Conservation (phyloP, 192 early-diverging fungal species). For the Spizellomyces sp. region DNA sequence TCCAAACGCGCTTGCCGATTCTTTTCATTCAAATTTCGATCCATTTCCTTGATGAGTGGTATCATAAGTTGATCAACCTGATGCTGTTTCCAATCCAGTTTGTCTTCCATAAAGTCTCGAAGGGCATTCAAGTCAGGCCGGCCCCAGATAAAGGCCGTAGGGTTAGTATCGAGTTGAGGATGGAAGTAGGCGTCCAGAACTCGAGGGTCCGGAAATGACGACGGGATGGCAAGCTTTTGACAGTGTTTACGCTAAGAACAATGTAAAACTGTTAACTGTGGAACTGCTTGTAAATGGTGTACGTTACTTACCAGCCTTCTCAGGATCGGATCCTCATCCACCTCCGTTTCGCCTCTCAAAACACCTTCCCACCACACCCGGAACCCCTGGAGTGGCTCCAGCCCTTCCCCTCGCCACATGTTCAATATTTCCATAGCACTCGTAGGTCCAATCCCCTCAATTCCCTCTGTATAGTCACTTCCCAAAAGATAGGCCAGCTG, state of each 20-base stretch:
- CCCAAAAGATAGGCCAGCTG: constrained; percentile 87
- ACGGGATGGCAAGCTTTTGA: constrained; percentile 67
- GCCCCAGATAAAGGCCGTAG: constrained; percentile 68
- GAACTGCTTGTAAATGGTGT: neutral
- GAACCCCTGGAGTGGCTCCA: constrained; percentile 54
- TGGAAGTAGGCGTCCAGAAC: constrained; percentile 78
- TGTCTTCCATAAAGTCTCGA: constrained; percentile 61
- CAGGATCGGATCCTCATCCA: neutral
- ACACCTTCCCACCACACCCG: constrained; percentile 61
- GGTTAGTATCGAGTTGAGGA: constrained; percentile 73
- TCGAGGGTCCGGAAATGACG: constrained; percentile 75
- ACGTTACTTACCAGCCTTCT: neutral
- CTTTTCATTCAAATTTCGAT: constrained; percentile 16
- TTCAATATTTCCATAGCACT: constrained; percentile 87
- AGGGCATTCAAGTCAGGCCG: constrained; percentile 69
- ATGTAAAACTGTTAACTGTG: neutral
- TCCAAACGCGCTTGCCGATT: constrained; percentile 37
- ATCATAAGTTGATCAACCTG: constrained; percentile 71
- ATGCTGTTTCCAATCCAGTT: constrained; percentile 62
- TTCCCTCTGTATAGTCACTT: constrained; percentile 95
- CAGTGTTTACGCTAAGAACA: neutral
- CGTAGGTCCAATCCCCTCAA: constrained; percentile 85
- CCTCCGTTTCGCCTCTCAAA: constrained; percentile 31
- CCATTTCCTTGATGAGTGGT: constrained; percentile 65
- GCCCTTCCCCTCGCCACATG: constrained; percentile 61